Percentiles rank a stretch among this genome's conserved stretches.
These are phyloP conservation scores for Elymus sibiricus DNA, from an alignment of 176 grass and related monocot species.

Conservation along the genomic window DNA sequence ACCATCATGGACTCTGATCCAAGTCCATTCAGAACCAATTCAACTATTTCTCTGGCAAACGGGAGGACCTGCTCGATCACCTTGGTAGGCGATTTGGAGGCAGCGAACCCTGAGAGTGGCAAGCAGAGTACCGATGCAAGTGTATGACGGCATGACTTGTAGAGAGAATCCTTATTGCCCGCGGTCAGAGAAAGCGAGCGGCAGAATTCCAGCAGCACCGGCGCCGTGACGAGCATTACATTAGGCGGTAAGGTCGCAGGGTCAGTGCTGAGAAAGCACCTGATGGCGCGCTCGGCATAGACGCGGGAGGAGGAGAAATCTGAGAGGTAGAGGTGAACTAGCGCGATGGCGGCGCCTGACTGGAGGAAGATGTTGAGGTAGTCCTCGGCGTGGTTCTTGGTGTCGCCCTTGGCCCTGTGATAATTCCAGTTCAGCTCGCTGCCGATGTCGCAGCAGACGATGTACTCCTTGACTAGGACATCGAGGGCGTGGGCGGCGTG, in stretches of 20 bases:
- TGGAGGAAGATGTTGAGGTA: slow-evolving; percentile 65
- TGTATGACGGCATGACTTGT: slow-evolving; percentile 48
- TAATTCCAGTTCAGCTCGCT: background rate
- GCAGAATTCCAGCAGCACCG: slow-evolving; percentile 70
- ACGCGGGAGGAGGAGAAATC: background rate
- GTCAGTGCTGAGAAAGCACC: slow-evolving; percentile 46
- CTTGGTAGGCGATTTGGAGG: slow-evolving; percentile 34
- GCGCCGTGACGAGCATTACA: slow-evolving; percentile 32
- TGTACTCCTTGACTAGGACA: slow-evolving; percentile 63
- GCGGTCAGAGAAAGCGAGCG: slow-evolving; percentile 40
- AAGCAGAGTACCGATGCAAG: slow-evolving; percentile 54
- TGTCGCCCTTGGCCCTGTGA: background rate
- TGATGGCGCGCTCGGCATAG: slow-evolving; percentile 53
- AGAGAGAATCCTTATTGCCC: slow-evolving; percentile 53
- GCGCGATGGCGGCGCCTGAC: slow-evolving; percentile 50
- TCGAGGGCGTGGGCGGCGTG: slow-evolving; percentile 35
- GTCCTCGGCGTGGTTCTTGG: slow-evolving; percentile 18
- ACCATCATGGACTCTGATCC: slow-evolving; percentile 47
- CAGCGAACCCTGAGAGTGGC: background rate
- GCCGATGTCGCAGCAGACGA: slow-evolving; percentile 22
- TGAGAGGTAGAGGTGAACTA: slow-evolving; percentile 80
- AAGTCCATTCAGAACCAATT: slow-evolving; percentile 44
- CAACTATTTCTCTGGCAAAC: slow-evolving; percentile 58
- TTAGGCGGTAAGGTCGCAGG: slow-evolving; percentile 28
- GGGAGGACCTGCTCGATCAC: slow-evolving; percentile 62